Conservation (phyloP, 2,329 filamentous ascomycete genomes). For the Penicillium italicum region DNA sequence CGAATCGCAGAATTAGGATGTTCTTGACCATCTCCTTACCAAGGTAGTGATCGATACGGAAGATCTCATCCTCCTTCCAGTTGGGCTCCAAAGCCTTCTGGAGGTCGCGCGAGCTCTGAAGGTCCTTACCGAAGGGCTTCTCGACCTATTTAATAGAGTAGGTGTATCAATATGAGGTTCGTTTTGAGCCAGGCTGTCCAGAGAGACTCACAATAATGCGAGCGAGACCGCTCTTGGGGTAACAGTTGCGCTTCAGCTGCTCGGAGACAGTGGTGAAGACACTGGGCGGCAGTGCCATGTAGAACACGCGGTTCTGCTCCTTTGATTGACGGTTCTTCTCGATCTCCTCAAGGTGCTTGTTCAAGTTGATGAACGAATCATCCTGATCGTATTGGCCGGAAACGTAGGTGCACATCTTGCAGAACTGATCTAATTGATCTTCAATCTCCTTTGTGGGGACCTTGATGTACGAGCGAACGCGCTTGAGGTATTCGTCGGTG, state of each 20-base stretch:
- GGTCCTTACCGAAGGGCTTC: slow-evolving; percentile 98
- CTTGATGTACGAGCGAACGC: slow-evolving; percentile 98
- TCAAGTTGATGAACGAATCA: slow-evolving; percentile 82
- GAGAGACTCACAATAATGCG: slow-evolving; percentile 75
- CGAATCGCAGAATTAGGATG: slow-evolving; percentile 94
- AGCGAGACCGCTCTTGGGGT: slow-evolving; percentile 83
- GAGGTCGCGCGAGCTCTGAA: slow-evolving; percentile 87
- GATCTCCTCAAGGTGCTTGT: slow-evolving; percentile 78
- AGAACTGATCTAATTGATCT: slow-evolving; percentile 89
- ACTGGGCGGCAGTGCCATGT: slow-evolving; percentile 97
- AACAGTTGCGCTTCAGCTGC: slow-evolving; percentile 96
- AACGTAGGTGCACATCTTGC: slow-evolving; percentile 82
- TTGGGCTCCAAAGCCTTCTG: slow-evolving; percentile 93
- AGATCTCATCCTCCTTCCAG: slow-evolving; percentile 98
- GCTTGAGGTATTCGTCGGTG: slow-evolving; percentile 87
- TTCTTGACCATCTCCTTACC: slow-evolving; percentile 99
- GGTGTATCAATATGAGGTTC: slow-evolving; percentile 19
- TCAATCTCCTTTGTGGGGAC: slow-evolving; percentile 96
- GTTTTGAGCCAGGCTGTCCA: neutral
- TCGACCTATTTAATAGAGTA: slow-evolving; percentile 63
- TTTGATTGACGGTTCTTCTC: slow-evolving; percentile 68
- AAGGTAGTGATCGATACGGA: slow-evolving; percentile 98
- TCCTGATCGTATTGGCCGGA: slow-evolving; percentile 98
- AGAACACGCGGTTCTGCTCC: slow-evolving; percentile 91
- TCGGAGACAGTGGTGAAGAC: slow-evolving; percentile 98